Conservation (phyloP, 2,329 filamentous ascomycete genomes). For the Colletotrichum sp. region DNA sequence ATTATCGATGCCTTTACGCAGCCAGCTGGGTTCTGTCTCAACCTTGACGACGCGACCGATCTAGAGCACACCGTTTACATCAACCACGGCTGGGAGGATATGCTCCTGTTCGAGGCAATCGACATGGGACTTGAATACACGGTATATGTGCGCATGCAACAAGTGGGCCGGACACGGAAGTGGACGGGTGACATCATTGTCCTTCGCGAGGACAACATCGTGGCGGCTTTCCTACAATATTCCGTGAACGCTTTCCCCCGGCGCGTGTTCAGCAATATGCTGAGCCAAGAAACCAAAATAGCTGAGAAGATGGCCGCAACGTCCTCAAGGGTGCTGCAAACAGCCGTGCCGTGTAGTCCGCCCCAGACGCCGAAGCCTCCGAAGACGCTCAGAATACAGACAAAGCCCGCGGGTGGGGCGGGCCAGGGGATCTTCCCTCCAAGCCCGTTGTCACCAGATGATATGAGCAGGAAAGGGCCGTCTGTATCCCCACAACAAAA, state of each 20-base stretch:
- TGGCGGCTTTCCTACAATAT: not conserved
- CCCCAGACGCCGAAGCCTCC: not conserved
- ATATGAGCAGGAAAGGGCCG: not conserved
- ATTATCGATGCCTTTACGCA: not conserved
- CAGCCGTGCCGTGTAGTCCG: not conserved
- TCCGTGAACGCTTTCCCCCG: not conserved
- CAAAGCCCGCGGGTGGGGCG: not conserved
- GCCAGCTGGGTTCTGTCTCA: not conserved
- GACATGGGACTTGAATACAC: not conserved
- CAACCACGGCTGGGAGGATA: not conserved
- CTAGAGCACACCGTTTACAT: not conserved
- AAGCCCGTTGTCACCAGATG: not conserved
- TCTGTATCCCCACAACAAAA: not conserved
- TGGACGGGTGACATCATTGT: not conserved
- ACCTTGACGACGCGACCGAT: not conserved
- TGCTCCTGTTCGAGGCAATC: not conserved
- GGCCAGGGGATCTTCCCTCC: not conserved
- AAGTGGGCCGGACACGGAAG: not conserved
- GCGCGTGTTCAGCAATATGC: not conserved
- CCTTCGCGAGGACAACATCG: not conserved
- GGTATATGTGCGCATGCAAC: not conserved
- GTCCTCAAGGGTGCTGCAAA: not conserved
- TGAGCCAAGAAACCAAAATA: not conserved
- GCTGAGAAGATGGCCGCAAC: not conserved
- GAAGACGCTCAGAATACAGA: not conserved